These are phyloP conservation scores for Alternaria viburni DNA, from an alignment of 2,329 filamentous ascomycete species.

Conservation along the genomic window DNA sequence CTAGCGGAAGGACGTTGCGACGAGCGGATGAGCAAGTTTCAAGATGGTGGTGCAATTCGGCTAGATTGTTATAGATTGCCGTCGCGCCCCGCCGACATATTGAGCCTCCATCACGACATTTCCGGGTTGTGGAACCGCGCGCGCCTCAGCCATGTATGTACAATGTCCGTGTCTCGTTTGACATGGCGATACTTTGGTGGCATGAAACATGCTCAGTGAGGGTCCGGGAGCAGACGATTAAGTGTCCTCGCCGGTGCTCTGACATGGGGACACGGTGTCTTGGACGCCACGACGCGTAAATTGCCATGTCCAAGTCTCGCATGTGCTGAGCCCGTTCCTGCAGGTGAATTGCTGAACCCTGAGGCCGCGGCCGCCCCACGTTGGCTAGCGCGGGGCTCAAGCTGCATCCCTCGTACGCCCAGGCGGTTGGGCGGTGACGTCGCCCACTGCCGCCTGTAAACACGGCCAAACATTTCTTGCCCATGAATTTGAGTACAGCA, in stretches of 20 bases:
- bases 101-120: slow-evolving; percentile 17
- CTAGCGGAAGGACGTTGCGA: slow-evolving; percentile 12
- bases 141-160: slow-evolving; percentile 30
- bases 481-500: slow-evolving; percentile 34
- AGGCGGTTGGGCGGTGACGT: slow-evolving; percentile 33
- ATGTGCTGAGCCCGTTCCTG: slow-evolving; percentile 11
- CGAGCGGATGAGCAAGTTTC: slow-evolving; percentile 41
- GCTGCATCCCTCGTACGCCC: slow-evolving; percentile 7
- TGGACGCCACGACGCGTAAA: neutral
- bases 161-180: slow-evolving; percentile 13
- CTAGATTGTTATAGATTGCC: slow-evolving; percentile 43
- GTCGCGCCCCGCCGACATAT: slow-evolving; percentile 39
- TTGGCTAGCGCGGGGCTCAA: slow-evolving; percentile 16
- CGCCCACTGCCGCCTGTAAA: slow-evolving; percentile 23
- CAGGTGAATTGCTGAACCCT: slow-evolving; percentile 10
- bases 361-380: slow-evolving; percentile 5
- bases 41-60: slow-evolving; percentile 38
- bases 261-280: slow-evolving; percentile 13
- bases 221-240: neutral
- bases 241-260: neutral
- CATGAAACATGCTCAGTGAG: slow-evolving; percentile 45
- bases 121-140: slow-evolving; percentile 33
- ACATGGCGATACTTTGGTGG: slow-evolving; percentile 23
- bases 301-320: neutral
- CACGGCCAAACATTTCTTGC: slow-evolving; percentile 16